Evolutionary conservation across 257 asterid species (phyloP).

Genomic region (Anisodus tanguticus): DNA sequence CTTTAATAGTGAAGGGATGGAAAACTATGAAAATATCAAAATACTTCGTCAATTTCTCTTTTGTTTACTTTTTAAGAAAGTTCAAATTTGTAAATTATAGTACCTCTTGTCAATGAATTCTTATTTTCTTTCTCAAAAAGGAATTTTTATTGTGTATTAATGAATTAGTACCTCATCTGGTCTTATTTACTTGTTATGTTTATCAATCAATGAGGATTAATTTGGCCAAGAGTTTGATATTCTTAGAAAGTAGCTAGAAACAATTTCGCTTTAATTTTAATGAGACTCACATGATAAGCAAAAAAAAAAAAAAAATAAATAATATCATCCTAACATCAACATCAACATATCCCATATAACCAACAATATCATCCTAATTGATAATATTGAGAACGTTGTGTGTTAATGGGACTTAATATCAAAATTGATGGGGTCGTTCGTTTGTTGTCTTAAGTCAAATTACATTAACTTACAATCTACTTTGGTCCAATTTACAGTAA

Average conservation of each 20-base stretch:
- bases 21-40: not conserved
- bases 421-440: not conserved
- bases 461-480: not conserved
- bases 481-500: not conserved
- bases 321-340: too few relatives aligned
- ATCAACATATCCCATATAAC: too few relatives aligned
- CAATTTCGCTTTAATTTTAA: too few relatives aligned
- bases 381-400: not conserved
- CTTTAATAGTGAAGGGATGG: not conserved
- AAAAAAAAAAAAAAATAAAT: too few relatives aligned
- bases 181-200: too few relatives aligned
- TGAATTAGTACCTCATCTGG: too few relatives aligned
- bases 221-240: not conserved
- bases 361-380: too few relatives aligned
- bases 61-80: too few relatives aligned
- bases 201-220: not conserved
- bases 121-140: not conserved
- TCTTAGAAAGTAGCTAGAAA: too few relatives aligned
- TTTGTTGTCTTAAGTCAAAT: not conserved
- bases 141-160: not conserved
- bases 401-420: not conserved
- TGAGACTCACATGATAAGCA: too few relatives aligned
- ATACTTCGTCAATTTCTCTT: not conserved
- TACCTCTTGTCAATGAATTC: too few relatives aligned
- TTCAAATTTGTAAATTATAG: not conserved